These are phyloP conservation scores for Sequoia sempervirens DNA, from an alignment of 75 land plant genomes.

Conservation along the genomic window DNA sequence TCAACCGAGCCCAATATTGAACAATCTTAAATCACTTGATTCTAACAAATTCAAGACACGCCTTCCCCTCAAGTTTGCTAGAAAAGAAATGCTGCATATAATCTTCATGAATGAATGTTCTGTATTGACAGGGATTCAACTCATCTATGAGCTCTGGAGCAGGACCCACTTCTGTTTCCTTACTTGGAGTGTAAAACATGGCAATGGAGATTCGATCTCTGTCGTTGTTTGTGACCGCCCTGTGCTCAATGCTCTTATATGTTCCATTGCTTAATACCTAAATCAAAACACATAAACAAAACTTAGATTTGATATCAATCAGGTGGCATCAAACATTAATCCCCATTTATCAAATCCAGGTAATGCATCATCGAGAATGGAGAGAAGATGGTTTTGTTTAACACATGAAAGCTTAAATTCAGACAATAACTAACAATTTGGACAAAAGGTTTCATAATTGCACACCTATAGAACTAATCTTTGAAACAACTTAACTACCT, in stretches of 20 bases:
- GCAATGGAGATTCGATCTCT: conserved; percentile 24
- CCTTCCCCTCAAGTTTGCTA: neutral
- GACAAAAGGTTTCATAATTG: no score
- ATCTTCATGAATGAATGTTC: neutral
- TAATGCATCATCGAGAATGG: no score
- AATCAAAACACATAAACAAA: neutral
- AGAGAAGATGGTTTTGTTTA: neutral
- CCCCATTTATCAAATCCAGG: no score
- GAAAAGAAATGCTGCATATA: no score
- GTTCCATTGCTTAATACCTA: conserved; percentile 26
- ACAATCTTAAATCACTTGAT: no score
- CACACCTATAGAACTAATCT: no score
- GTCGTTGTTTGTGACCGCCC: conserved; percentile 24
- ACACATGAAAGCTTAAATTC: neutral
- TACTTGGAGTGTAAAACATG: neutral
- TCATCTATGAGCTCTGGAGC: conserved; percentile 11
- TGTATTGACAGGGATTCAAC: conserved; percentile 1
- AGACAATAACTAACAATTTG: no score
- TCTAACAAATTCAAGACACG: no score
- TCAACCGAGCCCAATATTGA: no score
- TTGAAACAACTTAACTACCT: no score
- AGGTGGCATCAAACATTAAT: no score
- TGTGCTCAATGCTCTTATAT: conserved; percentile 24
- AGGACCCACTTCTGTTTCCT: neutral
- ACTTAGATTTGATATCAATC: no score